phyloP scores from a whole-genome alignment of 2,329 filamentous ascomycete species.

The Samsoniella hepiali region DNA sequence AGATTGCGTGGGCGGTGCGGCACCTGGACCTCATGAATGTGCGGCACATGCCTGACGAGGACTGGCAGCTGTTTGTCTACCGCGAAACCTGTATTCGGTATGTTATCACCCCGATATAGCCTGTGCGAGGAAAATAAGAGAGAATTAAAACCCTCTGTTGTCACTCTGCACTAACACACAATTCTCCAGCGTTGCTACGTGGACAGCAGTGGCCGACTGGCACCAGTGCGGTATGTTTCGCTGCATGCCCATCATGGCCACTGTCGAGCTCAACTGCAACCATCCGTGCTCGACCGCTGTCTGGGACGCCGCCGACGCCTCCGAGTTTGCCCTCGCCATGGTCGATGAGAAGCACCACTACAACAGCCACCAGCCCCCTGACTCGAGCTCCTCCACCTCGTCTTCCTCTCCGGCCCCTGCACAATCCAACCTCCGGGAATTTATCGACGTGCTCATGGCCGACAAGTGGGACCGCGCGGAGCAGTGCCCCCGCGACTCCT shows the following conservation, averaged over 20 bases:
- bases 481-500: slow-evolving; percentile 17
- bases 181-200: slow-evolving; percentile 23
- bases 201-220: slow-evolving; percentile 28
- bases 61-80: slow-evolving; percentile 22
- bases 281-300: slow-evolving; percentile 25
- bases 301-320: slow-evolving; percentile 25
- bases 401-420: neutral
- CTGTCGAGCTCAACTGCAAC: slow-evolving; percentile 26
- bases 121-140: too few species aligned
- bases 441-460: slow-evolving; percentile 23
- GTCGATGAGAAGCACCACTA: neutral
- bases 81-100: slow-evolving; percentile 25
- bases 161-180: neutral
- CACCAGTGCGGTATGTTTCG: slow-evolving; percentile 29
- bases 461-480: slow-evolving; percentile 20
- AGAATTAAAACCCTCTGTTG: too few species aligned
- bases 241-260: slow-evolving; percentile 23
- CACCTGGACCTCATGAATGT: slow-evolving; percentile 20
- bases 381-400: neutral
- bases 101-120: neutral
- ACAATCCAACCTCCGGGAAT: slow-evolving; percentile 19
- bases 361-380: neutral
- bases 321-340: slow-evolving; percentile 20
- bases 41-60: slow-evolving; percentile 13
- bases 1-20: slow-evolving; percentile 23